Evolutionary conservation across 2,329 filamentous ascomycete species (phyloP).

Genomic region (Pestalotiopsis sp.): DNA sequence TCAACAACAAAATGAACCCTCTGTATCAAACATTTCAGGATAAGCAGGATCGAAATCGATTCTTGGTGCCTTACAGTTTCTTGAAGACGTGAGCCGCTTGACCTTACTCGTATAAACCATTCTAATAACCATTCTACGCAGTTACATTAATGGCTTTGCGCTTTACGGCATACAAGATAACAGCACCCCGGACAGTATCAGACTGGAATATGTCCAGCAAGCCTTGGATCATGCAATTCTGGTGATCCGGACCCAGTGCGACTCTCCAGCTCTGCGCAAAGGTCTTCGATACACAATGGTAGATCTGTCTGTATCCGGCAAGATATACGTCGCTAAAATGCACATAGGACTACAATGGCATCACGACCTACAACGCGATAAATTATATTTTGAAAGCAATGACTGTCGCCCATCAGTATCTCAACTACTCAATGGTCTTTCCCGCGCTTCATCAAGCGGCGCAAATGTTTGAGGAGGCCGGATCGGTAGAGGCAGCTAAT

Average conservation of each 20-base stretch:
- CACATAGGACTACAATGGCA: slow-evolving; percentile 5
- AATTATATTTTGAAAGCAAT: background rate
- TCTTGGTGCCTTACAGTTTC: slow-evolving; percentile 6
- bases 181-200: background rate
- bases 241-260: background rate
- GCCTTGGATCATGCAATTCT: slow-evolving; percentile 5
- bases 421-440: slow-evolving; percentile 8
- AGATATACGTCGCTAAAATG: background rate
- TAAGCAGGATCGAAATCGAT: slow-evolving; percentile 7
- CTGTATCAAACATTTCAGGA: slow-evolving; percentile 9
- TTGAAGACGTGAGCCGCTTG: background rate
- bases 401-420: slow-evolving; percentile 6
- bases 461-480: slow-evolving; percentile 6
- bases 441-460: slow-evolving; percentile 3
- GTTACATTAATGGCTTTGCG: slow-evolving; percentile 10
- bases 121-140: background rate
- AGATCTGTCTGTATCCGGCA: background rate
- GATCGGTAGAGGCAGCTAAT: background rate
- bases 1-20: slow-evolving; percentile 10
- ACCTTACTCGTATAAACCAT: too few relatives aligned
- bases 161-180: background rate
- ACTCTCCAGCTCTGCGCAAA: background rate
- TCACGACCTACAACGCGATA: background rate
- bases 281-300: slow-evolving; percentile 7
- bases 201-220: slow-evolving; percentile 1